Base-by-base conservation (phyloP, 2,329 filamentous ascomycete genomes). In the Elsinoe australis region DNA sequence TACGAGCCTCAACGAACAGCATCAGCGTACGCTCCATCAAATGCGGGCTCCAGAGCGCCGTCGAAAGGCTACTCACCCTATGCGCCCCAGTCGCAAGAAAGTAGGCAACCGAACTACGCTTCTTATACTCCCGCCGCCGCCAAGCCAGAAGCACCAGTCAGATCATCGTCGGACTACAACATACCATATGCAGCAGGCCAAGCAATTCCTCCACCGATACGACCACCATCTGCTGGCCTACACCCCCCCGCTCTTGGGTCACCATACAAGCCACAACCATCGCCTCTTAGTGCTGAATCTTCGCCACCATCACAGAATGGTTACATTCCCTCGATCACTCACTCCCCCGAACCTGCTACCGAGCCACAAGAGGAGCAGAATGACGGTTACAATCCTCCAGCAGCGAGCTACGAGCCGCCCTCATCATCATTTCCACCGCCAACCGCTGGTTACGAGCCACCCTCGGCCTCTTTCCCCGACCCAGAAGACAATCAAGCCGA, bases 1-100 rank as follows among this genome's bases (percentile, higher is more conserved):
- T 50, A 49, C n/a, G 48, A 52, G 29, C 44, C 46, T 10, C 50
- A 52, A 31, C 41, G 52, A 32, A 49, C 52, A 9, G 34, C 33
- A 17, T 48, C 45, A 28, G 32, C 31, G 8, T 48, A 48, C 15
- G 24, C 32, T n/a, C 45, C 45, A 5, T 19, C 33, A 9, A 14
- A 35, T 38, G 51, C 28, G n/a, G 50, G 42, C 15, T 15, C 38
- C 1, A 50, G 51, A 29, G 46, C 53, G 8, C 42, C 53, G 5
- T 36, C 34, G 2, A 36, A 48, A 21, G 15, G 18, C 3, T 48
- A 48, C 22, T 19, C 32, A 9, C 45, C 45, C 7, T 39, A 48
- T 18, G 19, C 24, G 22, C 31, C 45, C n/a, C 34, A 36, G 24
- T 18, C 45, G 5, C 45, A 36, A 17, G 45, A 36, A 18, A n/a